phyloP scores from a whole-genome alignment of 2,329 filamentous ascomycete genomes.

The Fusarium denticulatum region DNA sequence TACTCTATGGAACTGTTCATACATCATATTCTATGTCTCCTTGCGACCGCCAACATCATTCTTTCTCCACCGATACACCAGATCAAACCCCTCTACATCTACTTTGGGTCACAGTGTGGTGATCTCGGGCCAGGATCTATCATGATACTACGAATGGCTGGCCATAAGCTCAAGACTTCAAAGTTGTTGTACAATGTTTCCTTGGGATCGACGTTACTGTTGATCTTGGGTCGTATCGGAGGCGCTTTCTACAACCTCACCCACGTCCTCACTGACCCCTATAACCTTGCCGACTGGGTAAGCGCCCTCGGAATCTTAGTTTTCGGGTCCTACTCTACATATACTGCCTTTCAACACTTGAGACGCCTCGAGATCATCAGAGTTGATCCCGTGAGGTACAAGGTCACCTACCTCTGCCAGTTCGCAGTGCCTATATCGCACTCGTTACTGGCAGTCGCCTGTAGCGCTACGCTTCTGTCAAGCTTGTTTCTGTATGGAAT shows the following conservation, averaged over 20 bases:
- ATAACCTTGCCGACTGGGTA: constrained; percentile 34
- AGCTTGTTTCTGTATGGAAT: constrained; percentile 32
- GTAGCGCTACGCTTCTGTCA: constrained; percentile 22
- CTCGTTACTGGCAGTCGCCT: constrained; percentile 25
- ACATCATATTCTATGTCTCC: constrained; percentile 40
- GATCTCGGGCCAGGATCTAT: constrained; percentile 36
- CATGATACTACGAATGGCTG: constrained; percentile 31
- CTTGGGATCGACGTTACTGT: constrained; percentile 20
- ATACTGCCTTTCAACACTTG: constrained; percentile 26
- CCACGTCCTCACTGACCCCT: constrained; percentile 32
- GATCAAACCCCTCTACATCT: constrained; percentile 42
- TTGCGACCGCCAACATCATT: constrained; percentile 35
- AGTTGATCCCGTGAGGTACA: constrained; percentile 13
- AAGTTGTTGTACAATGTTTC: constrained; percentile 23
- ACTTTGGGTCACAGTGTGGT: constrained; percentile 40
- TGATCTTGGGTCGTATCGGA: constrained; percentile 26
- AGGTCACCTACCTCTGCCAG: constrained; percentile 4
- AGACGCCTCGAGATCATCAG: constrained; percentile 27
- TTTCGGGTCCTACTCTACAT: constrained; percentile 36
- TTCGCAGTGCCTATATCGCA: constrained; percentile 31
- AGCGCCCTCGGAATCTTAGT: constrained; percentile 34
- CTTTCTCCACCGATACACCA: constrained; percentile 37
- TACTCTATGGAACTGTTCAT: constrained; percentile 37
- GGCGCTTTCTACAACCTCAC: constrained; percentile 31
- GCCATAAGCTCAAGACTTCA: constrained; percentile 22